phyloP scores from a whole-genome alignment of 108 stramenopile genomes.

The Cyclotella kingstonii region DNA sequence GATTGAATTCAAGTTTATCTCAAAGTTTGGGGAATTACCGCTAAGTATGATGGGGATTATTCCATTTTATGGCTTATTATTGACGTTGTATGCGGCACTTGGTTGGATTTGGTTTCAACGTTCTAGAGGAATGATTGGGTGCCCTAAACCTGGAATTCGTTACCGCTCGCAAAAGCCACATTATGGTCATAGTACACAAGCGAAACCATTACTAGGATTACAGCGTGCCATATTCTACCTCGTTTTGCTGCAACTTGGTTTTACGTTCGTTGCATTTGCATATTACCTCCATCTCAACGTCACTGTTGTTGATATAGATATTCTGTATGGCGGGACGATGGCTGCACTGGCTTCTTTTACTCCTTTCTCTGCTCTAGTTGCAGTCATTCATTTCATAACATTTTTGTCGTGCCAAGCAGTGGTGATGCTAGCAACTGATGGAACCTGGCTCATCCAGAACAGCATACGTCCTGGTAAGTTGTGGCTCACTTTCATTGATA shows the following conservation, averaged over 20 bases:
- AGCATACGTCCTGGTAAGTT: conserved; percentile 23
- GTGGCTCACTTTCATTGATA: neutral
- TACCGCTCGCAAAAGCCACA: neutral
- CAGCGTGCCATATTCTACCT: conserved; percentile 24
- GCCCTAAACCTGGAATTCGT: neutral
- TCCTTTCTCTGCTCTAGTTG: conserved; percentile 25
- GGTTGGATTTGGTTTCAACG: conserved; percentile 22
- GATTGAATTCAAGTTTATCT: conserved; percentile 21
- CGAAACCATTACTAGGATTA: conserved; percentile 26
- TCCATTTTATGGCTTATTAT: conserved; percentile 27
- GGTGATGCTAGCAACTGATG: conserved; percentile 37
- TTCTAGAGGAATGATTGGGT: conserved; percentile 19
- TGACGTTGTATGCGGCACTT: conserved; percentile 18
- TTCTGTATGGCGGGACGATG: conserved; percentile 34
- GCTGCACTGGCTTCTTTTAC: conserved; percentile 26
- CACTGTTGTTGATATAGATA: conserved; percentile 27
- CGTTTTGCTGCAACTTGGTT: conserved; percentile 22
- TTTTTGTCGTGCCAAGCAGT: conserved; percentile 38
- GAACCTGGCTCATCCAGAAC: conserved; percentile 41
- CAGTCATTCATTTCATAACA: conserved; percentile 23
- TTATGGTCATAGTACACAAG: neutral
- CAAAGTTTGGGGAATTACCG: conserved; percentile 39
- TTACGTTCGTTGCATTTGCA: conserved; percentile 29
- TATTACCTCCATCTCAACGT: conserved; percentile 41
- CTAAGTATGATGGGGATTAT: conserved; percentile 29